Percentiles rank a stretch among this genome's conserved stretches.
Evolutionary conservation across 441 rosid species (phyloP).

Genomic region (Aquilaria agallochum): DNA sequence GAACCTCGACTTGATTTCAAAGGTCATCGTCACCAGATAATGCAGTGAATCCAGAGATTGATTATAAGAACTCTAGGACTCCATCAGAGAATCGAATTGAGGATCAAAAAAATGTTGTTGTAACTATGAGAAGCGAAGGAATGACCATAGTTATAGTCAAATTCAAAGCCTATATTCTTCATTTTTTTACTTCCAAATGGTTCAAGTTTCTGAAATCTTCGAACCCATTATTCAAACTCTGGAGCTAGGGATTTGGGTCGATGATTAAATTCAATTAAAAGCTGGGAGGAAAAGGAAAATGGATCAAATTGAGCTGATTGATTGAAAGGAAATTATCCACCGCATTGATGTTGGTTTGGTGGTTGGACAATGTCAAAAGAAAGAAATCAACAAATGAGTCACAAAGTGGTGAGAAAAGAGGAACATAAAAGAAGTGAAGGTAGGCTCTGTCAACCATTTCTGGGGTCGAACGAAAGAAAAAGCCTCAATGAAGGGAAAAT

Average conservation of each 20-base stretch:
- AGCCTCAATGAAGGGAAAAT: slow-evolving; percentile 41
- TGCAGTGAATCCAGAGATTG: slow-evolving; percentile 35
- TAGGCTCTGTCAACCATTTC: slow-evolving; percentile 43
- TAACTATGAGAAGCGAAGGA: slow-evolving; percentile 35
- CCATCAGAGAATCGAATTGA: slow-evolving; percentile 38
- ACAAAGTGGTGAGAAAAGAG: slow-evolving; percentile 24
- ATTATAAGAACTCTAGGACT: slow-evolving; percentile 34
- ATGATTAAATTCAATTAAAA: slow-evolving; percentile 55
- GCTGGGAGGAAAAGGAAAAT: slow-evolving; percentile 64
- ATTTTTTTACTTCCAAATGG: slow-evolving; percentile 42
- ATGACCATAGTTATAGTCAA: slow-evolving; percentile 24
- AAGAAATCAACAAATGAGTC: slow-evolving; percentile 31
- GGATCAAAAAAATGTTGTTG: slow-evolving; percentile 35
- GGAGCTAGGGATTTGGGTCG: slow-evolving; percentile 26
- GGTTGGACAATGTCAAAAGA: slow-evolving; percentile 35
- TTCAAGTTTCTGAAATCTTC: slow-evolving; percentile 24
- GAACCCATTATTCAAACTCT: slow-evolving; percentile 27
- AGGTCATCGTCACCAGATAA: too few species aligned
- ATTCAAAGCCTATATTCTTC: slow-evolving; percentile 25
- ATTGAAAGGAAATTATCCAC: slow-evolving; percentile 27
- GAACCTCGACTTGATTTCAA: too few species aligned
- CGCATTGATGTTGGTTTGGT: slow-evolving; percentile 28
- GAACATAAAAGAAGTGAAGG: slow-evolving; percentile 23
- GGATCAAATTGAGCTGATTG: slow-evolving; percentile 29
- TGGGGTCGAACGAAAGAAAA: slow-evolving; percentile 35